Base-by-base conservation (phyloP, 2,329 filamentous ascomycete species). In the Botrytis deweyae region DNA sequence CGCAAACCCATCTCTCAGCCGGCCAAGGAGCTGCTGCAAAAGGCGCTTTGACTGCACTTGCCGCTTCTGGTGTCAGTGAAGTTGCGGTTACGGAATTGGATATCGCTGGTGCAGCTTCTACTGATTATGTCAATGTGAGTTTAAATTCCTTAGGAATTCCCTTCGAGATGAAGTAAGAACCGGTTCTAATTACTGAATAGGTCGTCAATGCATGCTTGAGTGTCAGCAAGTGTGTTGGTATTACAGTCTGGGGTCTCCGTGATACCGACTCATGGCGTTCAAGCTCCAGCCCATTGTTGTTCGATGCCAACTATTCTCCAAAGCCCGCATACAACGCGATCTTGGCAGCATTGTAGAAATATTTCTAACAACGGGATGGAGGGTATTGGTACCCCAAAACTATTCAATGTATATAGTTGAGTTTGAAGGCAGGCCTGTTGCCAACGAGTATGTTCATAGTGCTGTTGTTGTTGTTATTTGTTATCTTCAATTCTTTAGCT, bases 21-120 rank as follows among this genome's bases (percentile, higher is more conserved):
- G 74, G 74, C 14, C 70, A 74, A 49, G 74, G 70, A 36, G 25
- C 74, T 3, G 58, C 67, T 18, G 18, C 42, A 22, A 49, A 69
- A 16, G 75, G 63, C 42, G 78, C 78, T 38, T 52, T 78, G 9
- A 65, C 70, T 29, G 73, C 74, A 0, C 82, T 74, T 82, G 85
- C 73, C 88, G 88, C 81, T 1, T 81, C 83, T 0, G 84, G 87
- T 0, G 85, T 85, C 7, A 81, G 88, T 4, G 88, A 91, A 75
- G 86, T 90, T 8, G 87, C 88, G 12, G 84, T 89, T 79, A 90
- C 88, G 1, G 88, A 91, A 81, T 82, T 91, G 29, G 89, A 91
- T 79, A 88, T 91, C 84, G 74, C 78, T 79, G 2, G 79, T 77
- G 38, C 77, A 5, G 73, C 49, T 22, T 58, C 74, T 5, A 66